Base-by-base conservation (phyloP, 805 yeast genomes). In the Wickerhamiella slavikovae region DNA sequence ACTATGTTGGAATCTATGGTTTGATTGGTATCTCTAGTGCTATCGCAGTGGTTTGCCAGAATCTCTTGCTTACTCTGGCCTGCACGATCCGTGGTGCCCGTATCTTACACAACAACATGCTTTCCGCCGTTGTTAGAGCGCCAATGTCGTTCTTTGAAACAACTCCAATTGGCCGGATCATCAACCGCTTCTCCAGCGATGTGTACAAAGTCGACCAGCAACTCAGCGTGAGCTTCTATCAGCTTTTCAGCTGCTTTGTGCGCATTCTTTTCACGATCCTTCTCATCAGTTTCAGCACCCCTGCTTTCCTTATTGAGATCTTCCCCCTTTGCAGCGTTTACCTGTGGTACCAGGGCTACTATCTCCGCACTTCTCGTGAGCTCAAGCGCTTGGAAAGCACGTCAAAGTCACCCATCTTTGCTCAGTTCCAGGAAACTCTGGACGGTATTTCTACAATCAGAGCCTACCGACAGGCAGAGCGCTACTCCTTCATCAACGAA, bases 71-170 rank as follows among this genome's bases (percentile, higher is more conserved):
- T 19, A 41, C 30, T 20, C 38, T 41, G 12, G 37, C 29, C 18
- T 34, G 40, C 22, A 68, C 92, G 2, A 75, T 85, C 43, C 67
- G 67, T 32, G 92, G 89, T 6, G 85, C 96, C 7, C 68, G 58
- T 34, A 64, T 58, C 32, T 45, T 57, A 17, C 95, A 83, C 51
- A 66, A 71, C 37, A 52, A 54, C 13, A 82, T 83, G 94, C 69
- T 80, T 4, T 50, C 49, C 11, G 49, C 66, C 29, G 89, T 83
- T 6, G 51, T 83, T 35, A 62, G 82, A 35, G 85, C 94, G 0
- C 95, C 95, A 35, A 83, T 83, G 95, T 64, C 78, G 23, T 83
- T 83, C 47, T 83, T 83, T 45, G 96, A 83, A 52, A 79, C 93
- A 0, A 83, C 94, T 0, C 96, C 95, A 29, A 70, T 82, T 36